Conservation (phyloP, 2,329 filamentous ascomycete species). For the Paecilomyces sp. region DNA sequence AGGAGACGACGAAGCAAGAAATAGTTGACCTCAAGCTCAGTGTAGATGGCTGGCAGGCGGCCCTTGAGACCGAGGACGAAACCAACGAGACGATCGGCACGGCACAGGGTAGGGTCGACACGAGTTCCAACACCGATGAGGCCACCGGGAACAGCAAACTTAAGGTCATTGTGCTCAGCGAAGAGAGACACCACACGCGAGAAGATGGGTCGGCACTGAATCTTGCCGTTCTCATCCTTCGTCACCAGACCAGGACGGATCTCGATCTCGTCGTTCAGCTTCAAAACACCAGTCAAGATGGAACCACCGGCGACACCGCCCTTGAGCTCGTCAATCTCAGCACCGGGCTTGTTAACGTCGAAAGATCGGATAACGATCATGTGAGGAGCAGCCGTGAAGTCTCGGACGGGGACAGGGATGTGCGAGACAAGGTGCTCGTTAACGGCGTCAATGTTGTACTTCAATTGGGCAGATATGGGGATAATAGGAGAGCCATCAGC, state of each 20-base stretch:
- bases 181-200: conserved; percentile 91
- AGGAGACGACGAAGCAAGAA: conserved; percentile 91
- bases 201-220: conserved; percentile 96
- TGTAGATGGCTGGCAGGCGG: conserved; percentile 91
- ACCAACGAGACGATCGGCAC: conserved; percentile 96
- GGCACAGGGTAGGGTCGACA: conserved; percentile 94
- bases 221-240: conserved; percentile 85
- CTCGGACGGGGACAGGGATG: conserved; percentile 83
- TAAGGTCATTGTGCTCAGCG: conserved; percentile 96
- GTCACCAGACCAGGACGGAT: conserved; percentile 98
- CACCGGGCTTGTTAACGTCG: conserved; percentile 99
- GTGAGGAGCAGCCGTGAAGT: conserved; percentile 87
- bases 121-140: conserved; percentile 97
- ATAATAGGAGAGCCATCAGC: conserved; percentile 93
- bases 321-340: conserved; percentile 96
- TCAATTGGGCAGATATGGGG: conserved; percentile 93
- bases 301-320: conserved; percentile 96
- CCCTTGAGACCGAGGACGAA: conserved; percentile 95
- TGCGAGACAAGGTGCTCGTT: conserved; percentile 93
- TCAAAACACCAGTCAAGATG: conserved; percentile 93
- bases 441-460: conserved; percentile 99
- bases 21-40: conserved; percentile 98
- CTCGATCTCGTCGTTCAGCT: conserved; percentile 96
- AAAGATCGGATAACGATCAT: conserved; percentile 99
- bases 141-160: conserved; percentile 95